phyloP scores from a whole-genome alignment of 2,329 filamentous ascomycete genomes.

The Hortaea sp. region DNA sequence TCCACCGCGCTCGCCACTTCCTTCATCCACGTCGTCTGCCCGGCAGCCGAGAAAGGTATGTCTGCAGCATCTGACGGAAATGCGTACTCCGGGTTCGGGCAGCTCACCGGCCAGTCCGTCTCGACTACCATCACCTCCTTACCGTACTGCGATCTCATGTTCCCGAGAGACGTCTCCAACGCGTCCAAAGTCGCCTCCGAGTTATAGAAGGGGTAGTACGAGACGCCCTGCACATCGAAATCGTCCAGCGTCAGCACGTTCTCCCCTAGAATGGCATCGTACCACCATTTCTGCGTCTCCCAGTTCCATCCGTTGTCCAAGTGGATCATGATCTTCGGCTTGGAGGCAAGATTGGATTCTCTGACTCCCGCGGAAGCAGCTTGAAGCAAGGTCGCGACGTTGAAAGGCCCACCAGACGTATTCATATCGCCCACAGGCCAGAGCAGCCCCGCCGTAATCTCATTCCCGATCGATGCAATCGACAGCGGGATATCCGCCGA shows the following conservation, averaged over 20 bases:
- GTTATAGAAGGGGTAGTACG: constrained; percentile 24
- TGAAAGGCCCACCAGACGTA: constrained; percentile 17
- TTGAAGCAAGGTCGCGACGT: constrained; percentile 24
- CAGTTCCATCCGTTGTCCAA: constrained; percentile 25
- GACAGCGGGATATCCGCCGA: constrained; percentile 27
- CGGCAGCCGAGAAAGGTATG: constrained; percentile 17
- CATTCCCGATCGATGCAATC: constrained; percentile 31
- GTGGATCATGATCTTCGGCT: constrained; percentile 23
- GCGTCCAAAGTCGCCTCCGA: constrained; percentile 16
- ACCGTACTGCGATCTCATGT: constrained; percentile 15
- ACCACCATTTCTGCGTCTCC: constrained; percentile 22
- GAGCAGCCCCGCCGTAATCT: constrained; percentile 27
- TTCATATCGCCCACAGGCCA: constrained; percentile 25
- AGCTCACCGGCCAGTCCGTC: constrained; percentile 22
- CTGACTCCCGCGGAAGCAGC: constrained; percentile 21
- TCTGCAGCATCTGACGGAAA: constrained; percentile 16
- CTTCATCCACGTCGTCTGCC: constrained; percentile 20
- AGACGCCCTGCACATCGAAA: constrained; percentile 21
- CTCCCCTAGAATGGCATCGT: constrained; percentile 17
- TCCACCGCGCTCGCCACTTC: constrained; percentile 16
- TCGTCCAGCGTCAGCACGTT: constrained; percentile 15
- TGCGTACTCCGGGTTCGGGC: constrained; percentile 15
- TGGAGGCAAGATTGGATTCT: constrained; percentile 12
- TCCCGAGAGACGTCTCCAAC: constrained; percentile 13
- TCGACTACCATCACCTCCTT: constrained; percentile 21